These are phyloP conservation scores for Mitragyna speciosa DNA, from an alignment of 257 asterid genomes.

Conservation along the genomic window DNA sequence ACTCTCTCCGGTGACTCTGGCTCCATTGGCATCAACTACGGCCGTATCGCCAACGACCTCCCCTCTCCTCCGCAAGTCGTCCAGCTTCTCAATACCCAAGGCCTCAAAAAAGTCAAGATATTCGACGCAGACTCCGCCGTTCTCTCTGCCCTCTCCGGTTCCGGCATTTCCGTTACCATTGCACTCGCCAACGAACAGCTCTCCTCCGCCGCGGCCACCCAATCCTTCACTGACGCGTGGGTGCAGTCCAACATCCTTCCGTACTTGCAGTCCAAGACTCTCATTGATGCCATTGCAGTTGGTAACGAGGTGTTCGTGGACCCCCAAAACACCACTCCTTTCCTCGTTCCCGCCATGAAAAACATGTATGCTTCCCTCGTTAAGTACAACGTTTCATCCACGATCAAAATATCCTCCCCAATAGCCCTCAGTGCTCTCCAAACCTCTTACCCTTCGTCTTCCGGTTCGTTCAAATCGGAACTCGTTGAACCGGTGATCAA, in stretches of 20 bases:
- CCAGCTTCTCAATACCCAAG: constrained; percentile 61
- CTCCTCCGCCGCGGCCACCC: constrained; percentile 56
- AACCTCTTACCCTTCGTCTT: constrained; percentile 71
- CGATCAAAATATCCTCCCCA: constrained; percentile 63
- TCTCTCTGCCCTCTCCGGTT: constrained; percentile 67
- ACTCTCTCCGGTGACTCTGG: constrained; percentile 37
- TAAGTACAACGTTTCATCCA: constrained; percentile 40
- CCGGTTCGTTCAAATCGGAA: constrained; percentile 69
- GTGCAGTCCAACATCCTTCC: constrained; percentile 57
- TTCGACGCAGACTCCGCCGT: constrained; percentile 72
- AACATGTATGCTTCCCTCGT: constrained; percentile 60
- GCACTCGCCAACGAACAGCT: constrained; percentile 82
- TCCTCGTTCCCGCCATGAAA: constrained; percentile 83
- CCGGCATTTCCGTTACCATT: constrained; percentile 63
- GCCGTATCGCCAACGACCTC: constrained; percentile 78
- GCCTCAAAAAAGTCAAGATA: constrained; percentile 56
- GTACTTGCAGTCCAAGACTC: constrained; percentile 45
- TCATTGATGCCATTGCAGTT: constrained; percentile 69
- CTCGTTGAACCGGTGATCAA: constrained; percentile 70
- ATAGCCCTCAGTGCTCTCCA: constrained; percentile 64
- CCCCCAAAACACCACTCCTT: constrained; percentile 52
- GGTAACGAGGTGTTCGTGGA: constrained; percentile 84
- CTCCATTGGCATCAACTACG: constrained; percentile 70
- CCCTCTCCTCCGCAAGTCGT: constrained; percentile 71
- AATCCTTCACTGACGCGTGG: constrained; percentile 73